phyloP scores from a whole-genome alignment of 2,329 filamentous ascomycete species.

The Fusarium austroafricanum region DNA sequence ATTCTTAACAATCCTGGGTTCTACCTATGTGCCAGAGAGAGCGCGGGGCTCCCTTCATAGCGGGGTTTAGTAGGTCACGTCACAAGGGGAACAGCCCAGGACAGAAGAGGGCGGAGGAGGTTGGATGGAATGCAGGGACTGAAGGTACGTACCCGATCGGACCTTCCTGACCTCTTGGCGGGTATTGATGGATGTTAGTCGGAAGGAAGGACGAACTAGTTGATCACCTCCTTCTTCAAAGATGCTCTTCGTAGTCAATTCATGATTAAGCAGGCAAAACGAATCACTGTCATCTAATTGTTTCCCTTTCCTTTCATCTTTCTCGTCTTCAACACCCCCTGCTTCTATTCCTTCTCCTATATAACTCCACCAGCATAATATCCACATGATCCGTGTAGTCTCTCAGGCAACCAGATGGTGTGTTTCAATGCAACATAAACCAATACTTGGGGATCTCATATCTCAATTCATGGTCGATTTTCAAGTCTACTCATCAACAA shows the following conservation, averaged over 20 bases:
- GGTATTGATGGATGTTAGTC: not conserved
- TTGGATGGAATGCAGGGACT: constrained; percentile 36
- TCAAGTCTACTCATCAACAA: constrained; percentile 13
- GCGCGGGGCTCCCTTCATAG: constrained; percentile 41
- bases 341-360: constrained; percentile 15
- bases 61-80: constrained; percentile 43
- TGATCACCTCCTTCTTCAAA: constrained; percentile 14
- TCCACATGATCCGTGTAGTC: constrained; percentile 44
- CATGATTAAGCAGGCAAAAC: constrained; percentile 11
- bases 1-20: not conserved
- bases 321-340: not conserved
- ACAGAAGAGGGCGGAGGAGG: not conserved
- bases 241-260: not conserved
- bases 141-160: constrained; percentile 35
- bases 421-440: constrained; percentile 37
- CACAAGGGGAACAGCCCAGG: constrained; percentile 24
- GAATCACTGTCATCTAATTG: not conserved
- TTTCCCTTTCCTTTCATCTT: constrained; percentile 1
- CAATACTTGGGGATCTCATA: constrained; percentile 9
- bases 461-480: constrained; percentile 14
- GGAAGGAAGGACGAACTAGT: constrained; percentile 19
- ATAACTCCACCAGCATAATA: constrained; percentile 38
- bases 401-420: constrained; percentile 40
- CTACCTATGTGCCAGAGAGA: not conserved
- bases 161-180: constrained; percentile 19